These are phyloP conservation scores for Mortierella antarctica DNA, from an alignment of 192 early-diverging fungal species.

Conservation along the genomic window DNA sequence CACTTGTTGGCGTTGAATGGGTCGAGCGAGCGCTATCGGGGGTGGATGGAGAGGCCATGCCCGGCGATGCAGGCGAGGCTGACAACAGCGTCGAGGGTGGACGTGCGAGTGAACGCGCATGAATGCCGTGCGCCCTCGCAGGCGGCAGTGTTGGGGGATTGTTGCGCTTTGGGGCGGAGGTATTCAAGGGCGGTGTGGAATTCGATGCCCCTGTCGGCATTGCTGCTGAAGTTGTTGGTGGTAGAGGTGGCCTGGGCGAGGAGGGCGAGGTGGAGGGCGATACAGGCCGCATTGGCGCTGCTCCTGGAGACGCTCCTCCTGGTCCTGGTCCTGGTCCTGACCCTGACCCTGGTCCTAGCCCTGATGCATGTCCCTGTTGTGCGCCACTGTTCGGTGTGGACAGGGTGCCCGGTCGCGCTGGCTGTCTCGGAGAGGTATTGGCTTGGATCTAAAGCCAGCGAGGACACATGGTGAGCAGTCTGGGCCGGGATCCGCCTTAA, in stretches of 20 bases:
- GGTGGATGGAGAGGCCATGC: background rate
- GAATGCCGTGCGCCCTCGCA: slow-evolving; percentile 46
- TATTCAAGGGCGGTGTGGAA: background rate
- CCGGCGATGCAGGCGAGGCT: background rate
- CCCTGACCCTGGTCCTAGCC: background rate
- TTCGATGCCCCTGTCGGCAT: background rate
- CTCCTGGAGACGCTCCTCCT: slow-evolving; percentile 4
- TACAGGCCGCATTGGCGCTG: background rate
- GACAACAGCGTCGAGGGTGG: slow-evolving; percentile 7
- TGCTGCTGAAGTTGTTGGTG: slow-evolving; percentile 7
- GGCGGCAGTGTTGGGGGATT: slow-evolving; percentile 46
- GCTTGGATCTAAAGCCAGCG: background rate
- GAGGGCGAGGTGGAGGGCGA: slow-evolving; percentile 19
- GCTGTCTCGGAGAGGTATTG: slow-evolving; percentile 13
- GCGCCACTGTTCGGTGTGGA: background rate
- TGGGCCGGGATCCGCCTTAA: background rate
- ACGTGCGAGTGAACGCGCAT: slow-evolving; percentile 32
- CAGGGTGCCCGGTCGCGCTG: slow-evolving; percentile 4
- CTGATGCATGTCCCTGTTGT: slow-evolving; percentile 7
- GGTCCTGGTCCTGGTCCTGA: background rate
- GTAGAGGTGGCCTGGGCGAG: slow-evolving; percentile 2
- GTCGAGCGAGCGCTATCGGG: background rate
- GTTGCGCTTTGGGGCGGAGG: slow-evolving; percentile 14
- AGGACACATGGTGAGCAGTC: background rate
- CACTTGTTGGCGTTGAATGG: background rate